Percentiles rank a stretch among this genome's conserved stretches.
Conservation (phyloP, 768 basidiomycete species). For the Thelephora aurantiotincta region DNA sequence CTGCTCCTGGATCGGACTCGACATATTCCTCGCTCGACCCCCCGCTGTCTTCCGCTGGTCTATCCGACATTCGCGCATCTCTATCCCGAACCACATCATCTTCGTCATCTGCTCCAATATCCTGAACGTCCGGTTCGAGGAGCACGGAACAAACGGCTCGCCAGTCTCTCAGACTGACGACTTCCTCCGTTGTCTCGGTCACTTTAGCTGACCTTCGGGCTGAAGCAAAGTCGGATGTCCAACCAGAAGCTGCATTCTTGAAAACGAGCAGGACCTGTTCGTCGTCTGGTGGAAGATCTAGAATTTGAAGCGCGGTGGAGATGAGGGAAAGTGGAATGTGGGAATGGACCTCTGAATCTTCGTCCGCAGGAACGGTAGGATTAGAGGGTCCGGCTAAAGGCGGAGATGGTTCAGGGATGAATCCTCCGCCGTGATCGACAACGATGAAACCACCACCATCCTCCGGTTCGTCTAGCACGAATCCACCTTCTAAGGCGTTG, state of each 20-base stretch:
- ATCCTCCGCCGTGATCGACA: constrained; percentile 17
- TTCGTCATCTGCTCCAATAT: constrained; percentile 14
- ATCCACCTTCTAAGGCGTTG: constrained; percentile 6
- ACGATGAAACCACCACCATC: constrained; percentile 7
- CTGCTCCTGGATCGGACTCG: constrained; percentile 4
- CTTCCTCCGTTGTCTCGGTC: constrained; percentile 9
- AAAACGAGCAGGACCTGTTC: constrained; percentile 61
- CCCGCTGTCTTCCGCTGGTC: constrained; percentile 11
- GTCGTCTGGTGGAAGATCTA: constrained; percentile 51
- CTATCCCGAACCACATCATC: constrained; percentile 14
- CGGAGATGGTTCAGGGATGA: constrained; percentile 16
- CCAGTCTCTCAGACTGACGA: constrained; percentile 60
- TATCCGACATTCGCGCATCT: constrained; percentile 13
- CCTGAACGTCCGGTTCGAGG: constrained; percentile 22
- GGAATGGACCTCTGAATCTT: constrained; percentile 3
- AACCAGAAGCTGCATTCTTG: constrained; percentile 61
- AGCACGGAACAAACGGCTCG: constrained; percentile 68
- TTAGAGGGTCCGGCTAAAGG: constrained; percentile 6
- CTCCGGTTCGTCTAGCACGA: constrained; percentile 7
- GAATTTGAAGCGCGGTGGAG: constrained; percentile 43
- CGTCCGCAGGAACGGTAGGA: constrained; percentile 4
- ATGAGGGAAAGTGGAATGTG: constrained; percentile 42
- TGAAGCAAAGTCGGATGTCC: constrained; percentile 22
- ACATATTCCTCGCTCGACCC: constrained; percentile 18
- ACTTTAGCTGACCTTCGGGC: constrained; percentile 8